phyloP scores from a whole-genome alignment of 1,139 yeast genomes.

The Meyerozyma guilliermondii region DNA sequence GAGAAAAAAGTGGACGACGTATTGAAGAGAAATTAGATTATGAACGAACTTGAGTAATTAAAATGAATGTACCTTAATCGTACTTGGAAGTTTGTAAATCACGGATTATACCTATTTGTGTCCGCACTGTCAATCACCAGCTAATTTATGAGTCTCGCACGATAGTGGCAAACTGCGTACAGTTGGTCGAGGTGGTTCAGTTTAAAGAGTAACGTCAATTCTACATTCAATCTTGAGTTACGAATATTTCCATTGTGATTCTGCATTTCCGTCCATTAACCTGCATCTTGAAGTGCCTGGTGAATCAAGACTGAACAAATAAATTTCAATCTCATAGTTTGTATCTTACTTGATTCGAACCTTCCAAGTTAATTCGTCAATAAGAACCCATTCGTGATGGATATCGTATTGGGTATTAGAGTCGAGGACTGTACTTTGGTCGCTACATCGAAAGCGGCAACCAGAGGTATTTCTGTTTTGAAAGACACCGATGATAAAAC shows the following conservation, averaged over 20 bases:
- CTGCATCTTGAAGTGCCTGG: no score
- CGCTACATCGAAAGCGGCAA: slow-evolving; percentile 91
- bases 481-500: slow-evolving; percentile 90
- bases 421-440: slow-evolving; percentile 76
- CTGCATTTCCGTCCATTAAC: neutral
- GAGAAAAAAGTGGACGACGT: slow-evolving; percentile 38
- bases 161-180: slow-evolving; percentile 1
- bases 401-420: slow-evolving; percentile 81
- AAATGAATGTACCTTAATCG: no score
- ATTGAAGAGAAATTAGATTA: neutral
- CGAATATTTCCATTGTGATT: neutral
- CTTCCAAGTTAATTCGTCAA: neutral
- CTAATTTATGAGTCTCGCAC: neutral
- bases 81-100: no score
- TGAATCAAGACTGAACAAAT: neutral
- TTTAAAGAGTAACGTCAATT: neutral
- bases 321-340: neutral
- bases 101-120: no score
- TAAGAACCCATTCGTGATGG: slow-evolving; percentile 46
- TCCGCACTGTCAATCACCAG: no score
- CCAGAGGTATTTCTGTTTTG: slow-evolving; percentile 88
- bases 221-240: neutral
- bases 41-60: neutral
- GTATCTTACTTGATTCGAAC: neutral
- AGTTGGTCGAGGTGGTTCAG: neutral